phyloP scores from a whole-genome alignment of 352 stramenopile genomes.

The Pythium aphanidermatum region DNA sequence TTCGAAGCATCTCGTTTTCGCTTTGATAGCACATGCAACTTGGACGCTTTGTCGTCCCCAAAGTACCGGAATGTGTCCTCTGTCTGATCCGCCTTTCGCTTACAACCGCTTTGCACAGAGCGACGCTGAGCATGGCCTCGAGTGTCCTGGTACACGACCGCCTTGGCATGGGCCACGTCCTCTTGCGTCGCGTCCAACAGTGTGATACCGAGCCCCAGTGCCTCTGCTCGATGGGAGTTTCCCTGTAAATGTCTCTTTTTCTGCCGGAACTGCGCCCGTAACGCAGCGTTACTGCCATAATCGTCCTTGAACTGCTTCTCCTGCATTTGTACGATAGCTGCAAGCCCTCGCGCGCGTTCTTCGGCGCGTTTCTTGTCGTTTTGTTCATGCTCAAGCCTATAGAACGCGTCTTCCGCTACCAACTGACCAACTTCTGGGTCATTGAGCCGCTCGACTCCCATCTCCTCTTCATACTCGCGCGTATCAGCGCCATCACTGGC shows the following conservation, averaged over 20 bases:
- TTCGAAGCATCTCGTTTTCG: conserved; percentile 25
- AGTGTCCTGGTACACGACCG: conserved; percentile 49
- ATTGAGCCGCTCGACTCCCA: conserved; percentile 46
- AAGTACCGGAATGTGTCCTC: conserved; percentile 51
- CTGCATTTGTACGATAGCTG: conserved; percentile 50
- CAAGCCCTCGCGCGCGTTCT: conserved; percentile 37
- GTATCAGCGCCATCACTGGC: conserved; percentile 15
- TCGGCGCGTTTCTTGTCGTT: conserved; percentile 48
- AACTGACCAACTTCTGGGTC: conserved; percentile 33
- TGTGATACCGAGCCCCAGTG: conserved; percentile 49
- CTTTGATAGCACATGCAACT: conserved; percentile 51
- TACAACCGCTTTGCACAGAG: no score
- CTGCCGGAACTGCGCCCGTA: conserved; percentile 46
- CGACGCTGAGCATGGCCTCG: no score
- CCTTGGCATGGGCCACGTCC: conserved; percentile 54
- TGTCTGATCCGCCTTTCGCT: no score
- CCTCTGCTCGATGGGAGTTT: conserved; percentile 30
- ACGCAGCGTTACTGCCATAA: conserved; percentile 51
- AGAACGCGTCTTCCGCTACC: conserved; percentile 63
- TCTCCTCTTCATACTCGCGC: conserved; percentile 12
- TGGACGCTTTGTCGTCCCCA: conserved; percentile 43
- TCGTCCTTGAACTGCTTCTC: conserved; percentile 66
- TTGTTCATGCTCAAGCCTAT: conserved; percentile 70
- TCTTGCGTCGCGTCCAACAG: conserved; percentile 48
- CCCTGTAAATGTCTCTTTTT: conserved; percentile 49